Evolutionary conservation across 2,329 filamentous ascomycete species (phyloP).

Genomic region (Phymatotrichopsis omnivora): DNA sequence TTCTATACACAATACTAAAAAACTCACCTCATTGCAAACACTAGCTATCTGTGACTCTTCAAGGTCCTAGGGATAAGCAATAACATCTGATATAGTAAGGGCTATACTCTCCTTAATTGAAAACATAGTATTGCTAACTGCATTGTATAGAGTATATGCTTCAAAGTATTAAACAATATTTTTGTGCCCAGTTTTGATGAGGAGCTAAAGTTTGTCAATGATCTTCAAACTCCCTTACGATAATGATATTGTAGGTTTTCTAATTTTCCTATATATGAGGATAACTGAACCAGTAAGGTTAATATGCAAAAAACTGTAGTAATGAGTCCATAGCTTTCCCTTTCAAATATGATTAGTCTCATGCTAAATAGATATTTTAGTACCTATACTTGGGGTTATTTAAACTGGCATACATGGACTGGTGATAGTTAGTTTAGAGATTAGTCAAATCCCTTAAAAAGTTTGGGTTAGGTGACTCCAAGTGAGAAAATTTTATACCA

Average conservation of each 20-base stretch:
- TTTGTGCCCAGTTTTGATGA: conserved; percentile 6
- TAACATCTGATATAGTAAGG: conserved; percentile 6
- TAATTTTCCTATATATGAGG: conserved; percentile 3
- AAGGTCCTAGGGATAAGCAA: conserved; percentile 7
- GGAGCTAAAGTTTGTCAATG: neutral
- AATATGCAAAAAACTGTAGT: conserved; percentile 6
- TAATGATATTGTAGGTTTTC: conserved; percentile 1
- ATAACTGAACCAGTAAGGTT: neutral
- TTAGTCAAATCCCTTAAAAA: neutral
- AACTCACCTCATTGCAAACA: conserved; percentile 8
- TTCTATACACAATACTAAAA: neutral
- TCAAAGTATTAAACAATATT: conserved; percentile 12
- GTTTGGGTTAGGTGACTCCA: neutral
- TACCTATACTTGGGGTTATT: no score
- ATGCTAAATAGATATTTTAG: no score
- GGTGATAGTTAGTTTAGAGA: neutral
- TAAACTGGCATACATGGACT: neutral
- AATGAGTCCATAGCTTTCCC: conserved; percentile 6
- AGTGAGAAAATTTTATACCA: neutral
- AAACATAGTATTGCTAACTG: no score
- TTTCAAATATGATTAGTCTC: no score
- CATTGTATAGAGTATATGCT: neutral
- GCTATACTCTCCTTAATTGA: conserved; percentile 7
- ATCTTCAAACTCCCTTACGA: conserved; percentile 10
- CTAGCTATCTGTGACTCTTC: conserved; percentile 10